A percentile compares a stretch with the other conserved stretches of the same genome.
These are phyloP conservation scores for Rhizoclosmatium globosum DNA, from an alignment of 192 early-diverging fungal species.

Conservation along the genomic window DNA sequence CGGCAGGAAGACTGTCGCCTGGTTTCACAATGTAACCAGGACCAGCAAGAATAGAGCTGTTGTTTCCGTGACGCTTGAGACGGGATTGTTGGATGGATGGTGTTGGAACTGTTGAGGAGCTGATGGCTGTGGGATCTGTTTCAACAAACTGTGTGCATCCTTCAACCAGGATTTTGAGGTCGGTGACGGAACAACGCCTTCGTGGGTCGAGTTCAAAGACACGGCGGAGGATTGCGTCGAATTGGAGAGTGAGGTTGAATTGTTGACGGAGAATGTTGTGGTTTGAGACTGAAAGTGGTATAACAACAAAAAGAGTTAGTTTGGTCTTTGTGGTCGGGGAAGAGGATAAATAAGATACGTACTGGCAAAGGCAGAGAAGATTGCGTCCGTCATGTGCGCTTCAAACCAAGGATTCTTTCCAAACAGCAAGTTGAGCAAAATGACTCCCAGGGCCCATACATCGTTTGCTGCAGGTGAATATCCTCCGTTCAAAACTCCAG, in stretches of 20 bases:
- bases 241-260: constrained; percentile 66
- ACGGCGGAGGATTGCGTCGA: constrained; percentile 74
- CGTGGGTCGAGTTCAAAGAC: constrained; percentile 73
- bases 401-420: constrained; percentile 85
- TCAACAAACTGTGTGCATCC: constrained; percentile 27
- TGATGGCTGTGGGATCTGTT: background rate
- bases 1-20: constrained; percentile 15
- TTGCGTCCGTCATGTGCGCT: constrained; percentile 67
- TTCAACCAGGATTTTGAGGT: constrained; percentile 30
- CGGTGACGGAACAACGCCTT: constrained; percentile 30
- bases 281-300: constrained; percentile 20
- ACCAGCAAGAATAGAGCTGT: constrained; percentile 25
- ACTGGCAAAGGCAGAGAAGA: constrained; percentile 71
- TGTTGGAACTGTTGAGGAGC: background rate
- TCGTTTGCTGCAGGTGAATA: constrained; percentile 82
- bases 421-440: constrained; percentile 86
- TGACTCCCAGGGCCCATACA: constrained; percentile 89
- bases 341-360: constrained; percentile 15
- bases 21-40: constrained; percentile 24
- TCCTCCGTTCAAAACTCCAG: constrained; percentile 44
- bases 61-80: background rate
- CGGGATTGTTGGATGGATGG: background rate
- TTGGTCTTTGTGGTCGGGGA: background rate
- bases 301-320: background rate
- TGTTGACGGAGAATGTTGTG: constrained; percentile 45